Percentiles rank a stretch among this genome's conserved stretches.
phyloP scores from a whole-genome alignment of 257 asterid genomes.

The Coffea canephora region DNA sequence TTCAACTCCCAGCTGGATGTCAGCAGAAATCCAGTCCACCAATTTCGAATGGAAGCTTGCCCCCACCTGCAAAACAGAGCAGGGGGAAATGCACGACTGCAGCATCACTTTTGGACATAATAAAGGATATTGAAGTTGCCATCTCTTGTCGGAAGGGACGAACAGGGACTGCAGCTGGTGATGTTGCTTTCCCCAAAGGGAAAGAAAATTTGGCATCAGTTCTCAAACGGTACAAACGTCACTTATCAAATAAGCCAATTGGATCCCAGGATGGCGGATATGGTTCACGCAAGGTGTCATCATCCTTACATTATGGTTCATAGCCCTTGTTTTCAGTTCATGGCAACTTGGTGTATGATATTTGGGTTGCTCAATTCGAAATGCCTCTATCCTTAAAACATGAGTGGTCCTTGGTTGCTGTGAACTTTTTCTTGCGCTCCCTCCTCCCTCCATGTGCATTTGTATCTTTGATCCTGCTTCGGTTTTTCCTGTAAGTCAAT shows the following conservation, averaged over 20 bases:
- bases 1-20: conserved; percentile 69
- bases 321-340: conserved; percentile 29
- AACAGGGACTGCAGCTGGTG: conserved; percentile 99
- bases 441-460: conserved; percentile 11
- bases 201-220: conserved; percentile 87
- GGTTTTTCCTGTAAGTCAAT: conserved; percentile 10
- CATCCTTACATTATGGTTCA: conserved; percentile 33
- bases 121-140: conserved; percentile 77
- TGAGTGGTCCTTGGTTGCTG: conserved; percentile 19
- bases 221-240: conserved; percentile 87
- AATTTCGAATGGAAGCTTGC: conserved; percentile 46
- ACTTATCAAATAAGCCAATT: conserved; percentile 63
- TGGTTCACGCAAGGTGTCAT: conserved; percentile 31
- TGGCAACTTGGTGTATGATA: conserved; percentile 23
- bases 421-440: conserved; percentile 4
- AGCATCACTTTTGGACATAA: conserved; percentile 57
- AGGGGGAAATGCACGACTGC: conserved; percentile 85
- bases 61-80: conserved; percentile 48
- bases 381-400: neutral
- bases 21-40: conserved; percentile 59
- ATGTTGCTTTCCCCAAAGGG: conserved; percentile 95
- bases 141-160: conserved; percentile 93
- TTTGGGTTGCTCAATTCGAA: conserved; percentile 17
- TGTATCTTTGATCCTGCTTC: conserved; percentile 15
- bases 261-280: conserved; percentile 39